phyloP scores from a whole-genome alignment of 2,329 filamentous ascomycete genomes.

The Pseudogymnoascus pannorum region DNA sequence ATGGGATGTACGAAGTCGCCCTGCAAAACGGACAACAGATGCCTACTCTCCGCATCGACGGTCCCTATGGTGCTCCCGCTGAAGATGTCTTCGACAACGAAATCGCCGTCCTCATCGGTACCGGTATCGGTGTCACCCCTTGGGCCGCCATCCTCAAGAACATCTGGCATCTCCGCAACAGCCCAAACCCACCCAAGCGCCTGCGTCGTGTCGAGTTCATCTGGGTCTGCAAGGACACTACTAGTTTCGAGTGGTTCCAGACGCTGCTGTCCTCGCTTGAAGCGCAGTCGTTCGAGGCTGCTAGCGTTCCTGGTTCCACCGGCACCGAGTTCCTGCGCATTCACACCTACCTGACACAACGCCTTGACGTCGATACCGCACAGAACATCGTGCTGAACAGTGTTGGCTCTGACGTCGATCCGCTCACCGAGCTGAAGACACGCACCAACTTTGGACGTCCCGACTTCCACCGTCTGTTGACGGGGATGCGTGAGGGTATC shows the following conservation, averaged over 20 bases:
- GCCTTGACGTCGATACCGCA: constrained; percentile 81
- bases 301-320: constrained; percentile 58
- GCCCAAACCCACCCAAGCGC: constrained; percentile 80
- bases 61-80: constrained; percentile 91
- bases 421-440: constrained; percentile 81
- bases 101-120: constrained; percentile 78
- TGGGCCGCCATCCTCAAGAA: constrained; percentile 90
- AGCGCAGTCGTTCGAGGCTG: constrained; percentile 67
- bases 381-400: constrained; percentile 97
- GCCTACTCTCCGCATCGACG: constrained; percentile 84
- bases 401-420: constrained; percentile 80
- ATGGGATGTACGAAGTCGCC: constrained; percentile 97
- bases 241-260: constrained; percentile 98
- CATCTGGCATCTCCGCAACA: constrained; percentile 92
- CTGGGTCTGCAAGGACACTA: constrained; percentile 95
- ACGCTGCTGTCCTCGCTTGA: constrained; percentile 86
- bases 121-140: constrained; percentile 79
- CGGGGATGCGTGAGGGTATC: constrained; percentile 81
- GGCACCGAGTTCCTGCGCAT: constrained; percentile 87
- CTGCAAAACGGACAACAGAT: constrained; percentile 88
- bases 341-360: constrained; percentile 94
- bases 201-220: constrained; percentile 96
- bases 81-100: constrained; percentile 96
- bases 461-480: constrained; percentile 75
- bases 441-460: constrained; percentile 93